Percentiles rank a stretch among this genome's conserved stretches.
phyloP scores from a whole-genome alignment of 306 rosid species.

The Fragaria vesca region DNA sequence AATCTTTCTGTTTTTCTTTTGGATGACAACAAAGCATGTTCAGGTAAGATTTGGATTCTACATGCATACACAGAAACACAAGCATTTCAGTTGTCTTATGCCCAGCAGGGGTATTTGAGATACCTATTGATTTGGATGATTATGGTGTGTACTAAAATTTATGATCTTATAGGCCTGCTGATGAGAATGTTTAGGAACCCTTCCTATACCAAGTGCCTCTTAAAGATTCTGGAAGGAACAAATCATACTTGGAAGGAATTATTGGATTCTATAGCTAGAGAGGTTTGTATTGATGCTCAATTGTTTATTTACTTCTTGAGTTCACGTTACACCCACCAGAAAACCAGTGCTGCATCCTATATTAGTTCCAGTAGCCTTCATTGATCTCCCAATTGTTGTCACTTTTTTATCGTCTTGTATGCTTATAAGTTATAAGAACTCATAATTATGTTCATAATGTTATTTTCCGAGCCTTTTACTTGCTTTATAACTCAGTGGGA shows the following conservation, averaged over 20 bases:
- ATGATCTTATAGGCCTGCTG: neutral
- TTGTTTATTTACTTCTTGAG: neutral
- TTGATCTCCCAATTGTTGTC: neutral
- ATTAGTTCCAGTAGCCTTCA: neutral
- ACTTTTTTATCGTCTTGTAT: neutral
- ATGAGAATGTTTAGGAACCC: neutral
- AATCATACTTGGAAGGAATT: neutral
- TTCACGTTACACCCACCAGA: neutral
- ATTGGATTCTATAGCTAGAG: neutral
- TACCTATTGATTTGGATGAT: neutral
- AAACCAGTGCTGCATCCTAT: neutral
- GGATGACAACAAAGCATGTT: neutral
- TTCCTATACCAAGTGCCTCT: neutral
- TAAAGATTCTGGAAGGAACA: neutral
- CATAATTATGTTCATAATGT: neutral
- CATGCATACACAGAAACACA: neutral
- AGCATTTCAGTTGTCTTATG: neutral
- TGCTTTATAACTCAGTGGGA: neutral
- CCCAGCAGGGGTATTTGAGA: neutral
- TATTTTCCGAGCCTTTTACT: neutral
- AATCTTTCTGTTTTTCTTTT: neutral
- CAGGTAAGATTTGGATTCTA: neutral
- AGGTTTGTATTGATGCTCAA: neutral
- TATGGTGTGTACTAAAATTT: neutral
- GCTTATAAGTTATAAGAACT: neutral